A percentile compares a stretch with the other conserved stretches of the same genome.
Evolutionary conservation across 495 filamentous ascomycete genomes (phyloP).

Genomic region (Mycothermus thermophilus): DNA sequence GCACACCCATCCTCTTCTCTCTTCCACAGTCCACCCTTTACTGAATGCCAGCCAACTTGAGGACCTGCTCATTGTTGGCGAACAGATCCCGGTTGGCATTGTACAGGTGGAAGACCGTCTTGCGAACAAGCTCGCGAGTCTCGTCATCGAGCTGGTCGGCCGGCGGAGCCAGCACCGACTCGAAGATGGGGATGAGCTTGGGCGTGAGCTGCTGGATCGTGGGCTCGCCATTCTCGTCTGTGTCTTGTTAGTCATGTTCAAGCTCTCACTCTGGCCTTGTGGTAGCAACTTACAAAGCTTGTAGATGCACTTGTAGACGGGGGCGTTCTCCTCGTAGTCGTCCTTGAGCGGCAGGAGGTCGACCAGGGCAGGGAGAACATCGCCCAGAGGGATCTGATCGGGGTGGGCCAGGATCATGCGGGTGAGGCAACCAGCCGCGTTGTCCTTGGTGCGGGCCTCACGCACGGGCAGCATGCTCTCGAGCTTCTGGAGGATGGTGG

Average conservation of each 20-base stretch:
- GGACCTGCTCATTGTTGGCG: slow-evolving; percentile 14
- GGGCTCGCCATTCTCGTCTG: slow-evolving; percentile 58
- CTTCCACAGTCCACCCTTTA: no score
- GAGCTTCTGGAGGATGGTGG: slow-evolving; percentile 63
- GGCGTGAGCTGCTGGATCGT: slow-evolving; percentile 65
- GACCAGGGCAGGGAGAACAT: slow-evolving; percentile 71
- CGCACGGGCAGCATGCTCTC: slow-evolving; percentile 68
- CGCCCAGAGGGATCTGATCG: slow-evolving; percentile 58
- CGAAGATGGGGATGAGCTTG: slow-evolving; percentile 63
- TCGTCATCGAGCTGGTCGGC: slow-evolving; percentile 74
- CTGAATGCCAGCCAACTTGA: slow-evolving; percentile 19
- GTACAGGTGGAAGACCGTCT: slow-evolving; percentile 15
- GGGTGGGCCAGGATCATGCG: slow-evolving; percentile 82
- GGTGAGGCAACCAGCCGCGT: slow-evolving; percentile 81
- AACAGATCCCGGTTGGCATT: slow-evolving; percentile 20
- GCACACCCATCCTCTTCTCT: no score
- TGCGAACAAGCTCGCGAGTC: slow-evolving; percentile 40
- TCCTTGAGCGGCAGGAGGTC: slow-evolving; percentile 75
- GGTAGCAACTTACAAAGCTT: slow-evolving; percentile 54
- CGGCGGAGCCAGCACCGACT: slow-evolving; percentile 62
- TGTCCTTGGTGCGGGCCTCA: slow-evolving; percentile 72
- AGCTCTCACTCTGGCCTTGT: background rate
- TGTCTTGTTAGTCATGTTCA: slow-evolving; percentile 9
- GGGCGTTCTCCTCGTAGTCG: slow-evolving; percentile 92
- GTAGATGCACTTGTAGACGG: slow-evolving; percentile 76